Base-by-base conservation (phyloP, 495 filamentous ascomycete genomes). In the Penicillium dipodomyicola region DNA sequence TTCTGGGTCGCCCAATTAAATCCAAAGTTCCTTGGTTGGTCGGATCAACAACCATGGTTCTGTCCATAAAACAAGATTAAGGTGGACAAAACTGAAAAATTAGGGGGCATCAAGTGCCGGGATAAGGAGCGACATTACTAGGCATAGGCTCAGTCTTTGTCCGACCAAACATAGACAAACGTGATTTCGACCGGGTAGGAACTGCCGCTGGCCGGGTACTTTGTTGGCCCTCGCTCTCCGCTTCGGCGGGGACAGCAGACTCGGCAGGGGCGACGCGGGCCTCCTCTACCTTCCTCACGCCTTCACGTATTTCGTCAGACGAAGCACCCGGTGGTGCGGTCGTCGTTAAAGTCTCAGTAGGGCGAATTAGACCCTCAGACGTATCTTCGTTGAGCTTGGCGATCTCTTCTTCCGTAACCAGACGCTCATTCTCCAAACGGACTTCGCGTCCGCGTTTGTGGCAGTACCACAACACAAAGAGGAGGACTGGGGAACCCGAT, bases 391-490 rank as follows among this genome's bases (percentile, higher is more conserved):
- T 80, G 47, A 80, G 57, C 60, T 73, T 71, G 12, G 57, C 64
- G 40, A 79, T 74, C 56, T 81, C 76, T 30, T 72, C 72, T 54
- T 81, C 78, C 1, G 76, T 79, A n/a, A 80, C 76, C 11, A 77
- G 62, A 8, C 79, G 78, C 69, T 92, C 90, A 57, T 77, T 82
- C 64, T 90, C 90, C 1, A 96, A 78, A 35, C 94, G 79, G 14
- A 84, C 84, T 72, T 98, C 94, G 15, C 83, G 82, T 35, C 94
- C 94, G 14, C 94, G 84, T 70, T 96, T 96, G 69, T 97, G 89
- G 71, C 90, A 97, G 69, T 98, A 98, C 93, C 93, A 98, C 57
- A 97, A 82, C 48, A 93, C 89, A 67, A 92, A 90, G 30, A 98
- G 72, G 12, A 98, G 77, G 56, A 97, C 89, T 92, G 59, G 9